A percentile compares a stretch with the other conserved stretches of the same genome.
Conservation (phyloP, 768 basidiomycete genomes). For the Leucocoprinus birnbaumii region DNA sequence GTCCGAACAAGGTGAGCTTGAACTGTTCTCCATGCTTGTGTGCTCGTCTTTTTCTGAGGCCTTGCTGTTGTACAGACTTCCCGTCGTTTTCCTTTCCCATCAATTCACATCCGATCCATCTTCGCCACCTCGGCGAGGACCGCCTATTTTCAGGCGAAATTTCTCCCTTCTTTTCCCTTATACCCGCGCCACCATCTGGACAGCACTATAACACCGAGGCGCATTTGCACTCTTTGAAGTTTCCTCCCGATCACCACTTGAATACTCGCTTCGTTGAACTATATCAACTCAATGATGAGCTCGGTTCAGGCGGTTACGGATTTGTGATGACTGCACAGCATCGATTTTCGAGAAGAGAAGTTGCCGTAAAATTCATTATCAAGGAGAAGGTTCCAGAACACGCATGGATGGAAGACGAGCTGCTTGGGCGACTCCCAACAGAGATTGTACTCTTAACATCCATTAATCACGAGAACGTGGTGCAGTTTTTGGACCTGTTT, state of each 20-base stretch:
- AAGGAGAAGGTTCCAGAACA: constrained; percentile 65
- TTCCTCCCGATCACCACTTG: constrained; percentile 60
- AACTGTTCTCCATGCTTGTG: neutral
- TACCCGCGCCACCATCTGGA: constrained; percentile 2
- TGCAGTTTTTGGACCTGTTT: constrained; percentile 80
- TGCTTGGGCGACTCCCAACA: constrained; percentile 64
- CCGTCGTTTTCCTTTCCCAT: neutral
- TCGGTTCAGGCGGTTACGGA: constrained; percentile 92
- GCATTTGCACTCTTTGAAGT: constrained; percentile 35
- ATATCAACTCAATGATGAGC: constrained; percentile 69
- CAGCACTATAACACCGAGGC: constrained; percentile 29
- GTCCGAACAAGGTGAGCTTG: neutral
- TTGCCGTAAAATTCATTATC: constrained; percentile 94
- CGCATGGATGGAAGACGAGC: constrained; percentile 63
- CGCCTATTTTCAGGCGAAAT: constrained; percentile 1
- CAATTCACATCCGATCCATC: constrained; percentile 1
- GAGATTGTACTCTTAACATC: constrained; percentile 78
- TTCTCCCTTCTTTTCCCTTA: constrained; percentile 3
- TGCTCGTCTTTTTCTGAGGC: neutral
- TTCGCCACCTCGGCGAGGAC: constrained; percentile 1
- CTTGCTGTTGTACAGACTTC: neutral
- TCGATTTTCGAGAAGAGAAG: constrained; percentile 57
- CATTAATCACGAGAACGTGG: constrained; percentile 77
- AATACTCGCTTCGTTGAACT: constrained; percentile 53
- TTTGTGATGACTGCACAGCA: constrained; percentile 89